Conservation (phyloP, 768 basidiomycete species). For the Kwoniella sp. region DNA sequence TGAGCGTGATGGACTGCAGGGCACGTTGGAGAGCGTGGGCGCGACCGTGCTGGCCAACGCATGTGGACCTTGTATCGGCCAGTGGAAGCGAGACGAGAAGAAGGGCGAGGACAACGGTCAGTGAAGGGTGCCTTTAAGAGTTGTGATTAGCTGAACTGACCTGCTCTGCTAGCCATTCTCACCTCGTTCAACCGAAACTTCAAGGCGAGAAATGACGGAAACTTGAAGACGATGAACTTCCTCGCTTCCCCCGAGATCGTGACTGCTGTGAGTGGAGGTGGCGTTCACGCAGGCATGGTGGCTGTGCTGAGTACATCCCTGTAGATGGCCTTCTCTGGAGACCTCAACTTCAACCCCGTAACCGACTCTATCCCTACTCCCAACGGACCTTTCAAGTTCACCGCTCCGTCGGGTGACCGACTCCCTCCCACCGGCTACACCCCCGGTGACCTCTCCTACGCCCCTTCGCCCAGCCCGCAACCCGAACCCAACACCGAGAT, state of each 20-base stretch:
- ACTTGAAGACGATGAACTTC: slow-evolving; percentile 89
- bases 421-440: slow-evolving; percentile 80
- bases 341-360: slow-evolving; percentile 86
- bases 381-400: slow-evolving; percentile 78
- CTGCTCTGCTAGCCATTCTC: slow-evolving; percentile 66
- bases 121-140: slow-evolving; percentile 27
- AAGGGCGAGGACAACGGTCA: slow-evolving; percentile 85
- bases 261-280: slow-evolving; percentile 59
- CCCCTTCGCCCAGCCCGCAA: slow-evolving; percentile 67
- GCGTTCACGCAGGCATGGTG: neutral
- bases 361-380: slow-evolving; percentile 64
- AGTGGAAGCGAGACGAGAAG: slow-evolving; percentile 92
- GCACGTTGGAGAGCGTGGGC: slow-evolving; percentile 78
- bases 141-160: neutral
- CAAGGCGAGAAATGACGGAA: slow-evolving; percentile 96
- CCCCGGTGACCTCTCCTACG: slow-evolving; percentile 63
- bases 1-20: slow-evolving; percentile 85
- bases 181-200: slow-evolving; percentile 96
- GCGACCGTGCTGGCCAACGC: slow-evolving; percentile 93
- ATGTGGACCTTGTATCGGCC: slow-evolving; percentile 97
- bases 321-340: slow-evolving; percentile 85
- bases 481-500: slow-evolving; percentile 74
- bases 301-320: no score
- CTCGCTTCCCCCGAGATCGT: slow-evolving; percentile 94
- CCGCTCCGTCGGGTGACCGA: slow-evolving; percentile 75